Evolutionary conservation across 2,329 filamentous ascomycete genomes (phyloP).

Genomic region (Xylaria sp.): DNA sequence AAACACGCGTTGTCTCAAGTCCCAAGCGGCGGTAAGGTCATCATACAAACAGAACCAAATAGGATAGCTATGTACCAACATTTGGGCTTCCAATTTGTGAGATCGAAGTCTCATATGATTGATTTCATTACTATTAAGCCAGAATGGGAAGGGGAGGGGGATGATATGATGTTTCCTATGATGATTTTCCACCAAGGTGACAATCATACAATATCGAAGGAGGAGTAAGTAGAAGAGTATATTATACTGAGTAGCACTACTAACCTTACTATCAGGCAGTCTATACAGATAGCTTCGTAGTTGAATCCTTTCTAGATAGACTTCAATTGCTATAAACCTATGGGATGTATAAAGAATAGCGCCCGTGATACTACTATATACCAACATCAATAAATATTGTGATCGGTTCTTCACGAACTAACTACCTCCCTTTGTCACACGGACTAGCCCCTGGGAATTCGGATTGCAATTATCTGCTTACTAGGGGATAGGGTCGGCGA

Average conservation of each 20-base stretch:
- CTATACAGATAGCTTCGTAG: not conserved
- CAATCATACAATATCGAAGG: not conserved
- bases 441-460: too few species aligned
- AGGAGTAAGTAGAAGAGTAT: not conserved
- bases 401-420: too few species aligned
- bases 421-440: too few species aligned
- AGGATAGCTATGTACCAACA: conserved; percentile 7
- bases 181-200: not conserved
- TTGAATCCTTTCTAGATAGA: not conserved
- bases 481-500: too few species aligned
- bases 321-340: not conserved
- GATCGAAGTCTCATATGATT: not conserved
- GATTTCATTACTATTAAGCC: not conserved
- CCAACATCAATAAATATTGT: not conserved
- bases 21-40: not conserved
- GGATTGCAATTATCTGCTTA: too few species aligned
- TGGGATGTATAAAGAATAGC: not conserved
- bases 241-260: not conserved
- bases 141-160: conserved; percentile 11
- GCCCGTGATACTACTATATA: not conserved
- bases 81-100: conserved; percentile 18
- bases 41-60: conserved; percentile 1
- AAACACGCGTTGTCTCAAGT: conserved; percentile 18
- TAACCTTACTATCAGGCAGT: not conserved
- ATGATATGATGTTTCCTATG: not conserved